phyloP scores from a whole-genome alignment of 768 basidiomycete genomes.

The Glaciozyma antarctica region DNA sequence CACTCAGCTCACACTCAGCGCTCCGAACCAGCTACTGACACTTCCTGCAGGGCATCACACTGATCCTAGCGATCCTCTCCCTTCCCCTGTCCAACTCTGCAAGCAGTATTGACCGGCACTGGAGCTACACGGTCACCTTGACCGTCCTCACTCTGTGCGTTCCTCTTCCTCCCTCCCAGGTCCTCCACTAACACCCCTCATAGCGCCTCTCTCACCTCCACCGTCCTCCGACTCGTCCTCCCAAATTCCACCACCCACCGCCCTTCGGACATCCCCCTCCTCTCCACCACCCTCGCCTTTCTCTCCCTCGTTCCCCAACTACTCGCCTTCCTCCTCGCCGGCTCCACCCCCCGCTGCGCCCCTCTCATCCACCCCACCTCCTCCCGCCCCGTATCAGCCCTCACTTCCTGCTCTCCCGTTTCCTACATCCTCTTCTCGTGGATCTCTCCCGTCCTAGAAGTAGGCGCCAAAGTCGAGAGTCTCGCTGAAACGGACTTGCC shows the following conservation, averaged over 20 bases:
- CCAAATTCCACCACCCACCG: conserved; percentile 14
- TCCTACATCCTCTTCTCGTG: conserved; percentile 22
- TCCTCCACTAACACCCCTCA: not conserved
- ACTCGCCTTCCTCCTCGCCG: conserved; percentile 4
- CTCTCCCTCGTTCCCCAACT: not conserved
- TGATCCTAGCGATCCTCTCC: conserved; percentile 5
- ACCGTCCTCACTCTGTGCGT: conserved; percentile 8
- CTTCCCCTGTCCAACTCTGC: conserved; percentile 9
- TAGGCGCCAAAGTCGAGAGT: not conserved
- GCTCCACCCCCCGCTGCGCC: conserved; percentile 16
- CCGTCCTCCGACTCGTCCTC: conserved; percentile 23
- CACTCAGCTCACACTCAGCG: not conserved
- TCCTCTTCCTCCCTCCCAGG: not conserved
- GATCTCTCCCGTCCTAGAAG: conserved; percentile 18
- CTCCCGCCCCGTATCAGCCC: conserved; percentile 1
- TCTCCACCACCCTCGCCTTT: conserved; percentile 7
- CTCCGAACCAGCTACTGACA: not conserved
- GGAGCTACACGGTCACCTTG: conserved; percentile 20
- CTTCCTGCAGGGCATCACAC: conserved; percentile 5
- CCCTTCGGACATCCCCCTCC: not conserved
- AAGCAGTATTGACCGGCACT: conserved; percentile 10
- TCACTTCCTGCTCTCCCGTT: conserved; percentile 16
- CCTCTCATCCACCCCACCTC: conserved; percentile 1
- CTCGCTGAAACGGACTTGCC: conserved; percentile 15
- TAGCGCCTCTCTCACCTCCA: conserved; percentile 1